These are phyloP conservation scores for Mycena capillaripes DNA, from an alignment of 768 basidiomycete genomes.

Conservation along the genomic window DNA sequence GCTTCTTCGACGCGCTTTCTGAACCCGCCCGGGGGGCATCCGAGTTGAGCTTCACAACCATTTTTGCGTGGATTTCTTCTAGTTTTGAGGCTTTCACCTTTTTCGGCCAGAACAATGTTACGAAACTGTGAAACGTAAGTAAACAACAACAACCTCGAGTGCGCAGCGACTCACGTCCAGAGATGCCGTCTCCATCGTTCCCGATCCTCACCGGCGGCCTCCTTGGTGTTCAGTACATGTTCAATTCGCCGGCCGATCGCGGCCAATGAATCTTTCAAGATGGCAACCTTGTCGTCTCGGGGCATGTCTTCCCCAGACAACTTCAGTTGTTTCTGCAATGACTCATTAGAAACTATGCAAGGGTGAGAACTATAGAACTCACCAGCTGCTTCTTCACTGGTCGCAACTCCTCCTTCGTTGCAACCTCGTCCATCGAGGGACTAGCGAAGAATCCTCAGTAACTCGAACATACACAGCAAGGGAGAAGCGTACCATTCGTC, in stretches of 20 bases:
- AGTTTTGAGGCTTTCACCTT: constrained; percentile 95
- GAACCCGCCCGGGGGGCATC: constrained; percentile 72
- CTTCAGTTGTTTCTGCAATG: constrained; percentile 90
- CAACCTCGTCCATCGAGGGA: constrained; percentile 94
- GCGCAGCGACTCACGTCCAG: constrained; percentile 85
- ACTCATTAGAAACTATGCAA: constrained; percentile 1
- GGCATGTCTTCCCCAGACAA: constrained; percentile 93
- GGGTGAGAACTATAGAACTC: constrained; percentile 42
- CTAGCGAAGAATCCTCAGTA: constrained; percentile 52
- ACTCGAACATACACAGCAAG: constrained; percentile 22
- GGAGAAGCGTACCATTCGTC: constrained; percentile 84
- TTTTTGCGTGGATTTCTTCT: constrained; percentile 96
- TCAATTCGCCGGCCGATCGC: constrained; percentile 96
- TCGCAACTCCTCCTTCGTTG: constrained; percentile 94
- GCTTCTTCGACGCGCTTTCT: constrained; percentile 71
- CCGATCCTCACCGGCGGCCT: constrained; percentile 83
- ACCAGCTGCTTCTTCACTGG: constrained; percentile 98
- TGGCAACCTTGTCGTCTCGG: constrained; percentile 95
- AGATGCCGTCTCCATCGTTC: constrained; percentile 93
- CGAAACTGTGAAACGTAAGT: constrained; percentile 71
- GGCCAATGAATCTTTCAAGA: constrained; percentile 94
- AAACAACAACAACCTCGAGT: not conserved
- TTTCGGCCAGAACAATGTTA: constrained; percentile 97
- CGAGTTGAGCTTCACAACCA: constrained; percentile 85
- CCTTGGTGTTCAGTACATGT: constrained; percentile 80